A percentile compares a stretch with the other conserved stretches of the same genome.
Evolutionary conservation across 2,329 filamentous ascomycete genomes (phyloP).

Genomic region (Colletotrichum liriopes): DNA sequence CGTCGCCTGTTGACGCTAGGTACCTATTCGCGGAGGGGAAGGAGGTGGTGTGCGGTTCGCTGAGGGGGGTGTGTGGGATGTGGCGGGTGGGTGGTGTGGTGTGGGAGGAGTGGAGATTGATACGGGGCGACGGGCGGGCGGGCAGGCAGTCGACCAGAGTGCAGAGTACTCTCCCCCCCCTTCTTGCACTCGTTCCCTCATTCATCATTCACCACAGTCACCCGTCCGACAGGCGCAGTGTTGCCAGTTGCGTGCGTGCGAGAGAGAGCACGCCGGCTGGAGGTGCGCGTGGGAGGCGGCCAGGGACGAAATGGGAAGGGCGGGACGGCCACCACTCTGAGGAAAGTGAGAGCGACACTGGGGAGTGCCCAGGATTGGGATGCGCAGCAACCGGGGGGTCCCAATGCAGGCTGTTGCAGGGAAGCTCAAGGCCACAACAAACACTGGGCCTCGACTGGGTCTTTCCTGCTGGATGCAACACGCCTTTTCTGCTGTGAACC

Average conservation of each 20-base stretch:
- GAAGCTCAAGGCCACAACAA: slow-evolving; percentile 16
- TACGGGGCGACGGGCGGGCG: neutral
- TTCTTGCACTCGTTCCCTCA: neutral
- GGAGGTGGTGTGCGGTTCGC: slow-evolving; percentile 24
- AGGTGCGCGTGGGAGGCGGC: neutral
- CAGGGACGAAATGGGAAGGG: neutral
- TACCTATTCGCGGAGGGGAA: slow-evolving; percentile 12
- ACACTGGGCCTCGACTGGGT: slow-evolving; percentile 21
- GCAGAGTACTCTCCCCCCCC: neutral
- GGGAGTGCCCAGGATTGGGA: slow-evolving; percentile 7
- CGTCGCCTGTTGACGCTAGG: slow-evolving; percentile 27
- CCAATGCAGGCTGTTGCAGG: slow-evolving; percentile 12
- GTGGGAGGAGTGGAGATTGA: neutral
- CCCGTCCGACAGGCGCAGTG: neutral
- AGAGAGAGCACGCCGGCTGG: no score
- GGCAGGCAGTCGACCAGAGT: slow-evolving; percentile 3
- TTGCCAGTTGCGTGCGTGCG: slow-evolving; percentile 3
- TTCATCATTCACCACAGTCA: neutral
- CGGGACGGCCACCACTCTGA: slow-evolving; percentile 2
- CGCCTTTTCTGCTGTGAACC: slow-evolving; percentile 27
- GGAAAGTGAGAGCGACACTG: slow-evolving; percentile 4
- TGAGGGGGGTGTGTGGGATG: neutral
- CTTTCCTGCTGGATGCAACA: neutral
- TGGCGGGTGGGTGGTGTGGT: neutral
- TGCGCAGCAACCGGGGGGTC: neutral